Base-by-base conservation (phyloP, 805 yeast genomes). In the Wickerhamomyces alni region DNA sequence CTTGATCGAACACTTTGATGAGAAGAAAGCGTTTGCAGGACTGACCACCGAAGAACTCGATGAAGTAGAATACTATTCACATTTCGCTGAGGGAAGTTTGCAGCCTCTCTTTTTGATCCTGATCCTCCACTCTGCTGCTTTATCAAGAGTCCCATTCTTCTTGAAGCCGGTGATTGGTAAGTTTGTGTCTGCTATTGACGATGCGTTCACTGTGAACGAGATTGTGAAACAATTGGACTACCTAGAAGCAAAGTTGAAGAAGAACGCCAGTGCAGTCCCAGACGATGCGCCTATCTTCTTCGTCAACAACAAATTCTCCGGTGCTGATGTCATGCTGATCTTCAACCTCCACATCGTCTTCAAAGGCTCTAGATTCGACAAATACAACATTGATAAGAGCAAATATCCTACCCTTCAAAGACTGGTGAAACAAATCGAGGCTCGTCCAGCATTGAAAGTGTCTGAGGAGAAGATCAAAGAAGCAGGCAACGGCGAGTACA, bases 11-110 rank as follows among this genome's bases (percentile, higher is more conserved):
- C 60, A 75, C 43, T 79, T 69, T 50, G 86, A 81, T 49, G 51
- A 52, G 17, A 47, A 54, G 2, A 54, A 64, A 13, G 61, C 55
- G 17, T 59, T 77, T 38, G 54, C 47, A 8, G 72, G 75, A 21
- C 42, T 43, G 7, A 54, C 59, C 33, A 67, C 57, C 8, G 64
- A 65, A 6, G 75, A 70, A 17, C 58, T 59, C 34, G 68, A 69
- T 16, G 42, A 58, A 30, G 69, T 75, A 27, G 73, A 72, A 42
- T 80, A 72, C 53, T 77, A 61, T 45, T 57, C 75, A 32, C 76
- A 75, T 51, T 77, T 72, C 48, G 55, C 73, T n/a, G 91, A 83
- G 57, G 84, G 79, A 1, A 69, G 84, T 17, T 54, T 82, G 15
- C 79, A 74, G 54, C 75, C 77, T 5, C 59, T 66, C 8, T 54